These are phyloP conservation scores for Coniochaeta sp. DNA, from an alignment of 2,329 filamentous ascomycete species.

Conservation along the genomic window DNA sequence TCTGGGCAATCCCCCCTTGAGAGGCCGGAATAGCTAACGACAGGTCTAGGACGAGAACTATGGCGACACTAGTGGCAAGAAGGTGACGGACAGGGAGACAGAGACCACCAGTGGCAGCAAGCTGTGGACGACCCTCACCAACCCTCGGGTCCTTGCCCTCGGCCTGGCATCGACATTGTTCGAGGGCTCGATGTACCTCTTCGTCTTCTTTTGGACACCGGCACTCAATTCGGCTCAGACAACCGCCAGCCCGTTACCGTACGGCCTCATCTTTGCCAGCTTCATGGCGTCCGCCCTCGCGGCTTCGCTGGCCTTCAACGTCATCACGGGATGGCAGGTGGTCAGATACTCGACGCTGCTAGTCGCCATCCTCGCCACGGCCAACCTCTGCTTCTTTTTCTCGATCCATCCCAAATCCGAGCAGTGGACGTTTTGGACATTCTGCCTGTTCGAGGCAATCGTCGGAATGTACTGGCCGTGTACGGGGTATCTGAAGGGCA, in stretches of 20 bases:
- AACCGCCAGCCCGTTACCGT: slow-evolving; percentile 19
- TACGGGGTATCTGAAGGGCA: slow-evolving; percentile 47
- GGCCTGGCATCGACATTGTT: slow-evolving; percentile 48
- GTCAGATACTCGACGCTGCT: slow-evolving; percentile 25
- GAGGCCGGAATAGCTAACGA: not conserved
- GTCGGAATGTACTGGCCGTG: slow-evolving; percentile 52
- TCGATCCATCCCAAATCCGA: slow-evolving; percentile 34
- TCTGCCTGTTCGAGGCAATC: slow-evolving; percentile 49
- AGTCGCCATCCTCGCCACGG: slow-evolving; percentile 1
- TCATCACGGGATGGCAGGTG: slow-evolving; percentile 19
- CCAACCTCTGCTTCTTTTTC: slow-evolving; percentile 28
- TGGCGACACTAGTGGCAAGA: not conserved
- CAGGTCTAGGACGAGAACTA: not conserved
- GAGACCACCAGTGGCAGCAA: slow-evolving; percentile 17
- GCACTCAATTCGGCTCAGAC: slow-evolving; percentile 36
- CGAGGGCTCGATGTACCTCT: slow-evolving; percentile 55
- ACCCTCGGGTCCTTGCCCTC: slow-evolving; percentile 43
- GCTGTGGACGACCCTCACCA: slow-evolving; percentile 20
- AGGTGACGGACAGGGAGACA: not conserved
- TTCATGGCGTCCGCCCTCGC: slow-evolving; percentile 52
- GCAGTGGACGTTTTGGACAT: slow-evolving; percentile 42
- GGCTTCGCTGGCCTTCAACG: slow-evolving; percentile 41
- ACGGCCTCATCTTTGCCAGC: slow-evolving; percentile 46
- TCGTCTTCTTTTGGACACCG: slow-evolving; percentile 56
- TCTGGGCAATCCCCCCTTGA: not conserved